These are phyloP conservation scores for Naumovozyma castellii DNA, from an alignment of 805 yeast genomes.

Conservation along the genomic window DNA sequence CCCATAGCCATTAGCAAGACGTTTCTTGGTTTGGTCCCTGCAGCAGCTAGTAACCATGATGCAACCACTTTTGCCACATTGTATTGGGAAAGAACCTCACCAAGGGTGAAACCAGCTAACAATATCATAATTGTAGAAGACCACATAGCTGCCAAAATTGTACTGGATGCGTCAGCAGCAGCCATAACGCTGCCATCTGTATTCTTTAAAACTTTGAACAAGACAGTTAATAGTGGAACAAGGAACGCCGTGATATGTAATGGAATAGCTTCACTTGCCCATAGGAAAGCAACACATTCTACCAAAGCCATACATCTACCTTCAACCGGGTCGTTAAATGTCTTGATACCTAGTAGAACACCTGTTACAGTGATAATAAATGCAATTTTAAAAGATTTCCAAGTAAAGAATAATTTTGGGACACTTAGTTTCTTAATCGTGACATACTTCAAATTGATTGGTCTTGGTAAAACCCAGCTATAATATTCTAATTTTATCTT, in stretches of 20 bases:
- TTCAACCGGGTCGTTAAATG: slow-evolving; percentile 52
- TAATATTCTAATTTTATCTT: slow-evolving; percentile 30
- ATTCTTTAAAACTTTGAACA: slow-evolving; percentile 53
- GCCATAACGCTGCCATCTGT: slow-evolving; percentile 44
- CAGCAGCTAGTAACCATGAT: slow-evolving; percentile 66
- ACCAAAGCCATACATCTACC: slow-evolving; percentile 59
- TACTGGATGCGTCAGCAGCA: slow-evolving; percentile 58
- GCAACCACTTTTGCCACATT: slow-evolving; percentile 84
- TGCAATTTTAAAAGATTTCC: slow-evolving; percentile 41
- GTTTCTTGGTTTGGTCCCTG: slow-evolving; percentile 76
- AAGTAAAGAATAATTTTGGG: slow-evolving; percentile 41
- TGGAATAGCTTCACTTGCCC: slow-evolving; percentile 97
- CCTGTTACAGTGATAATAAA: slow-evolving; percentile 44
- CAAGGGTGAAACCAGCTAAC: slow-evolving; percentile 87
- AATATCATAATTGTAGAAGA: slow-evolving; percentile 83
- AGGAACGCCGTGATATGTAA: slow-evolving; percentile 79
- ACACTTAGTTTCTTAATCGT: slow-evolving; percentile 14
- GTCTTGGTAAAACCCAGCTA: slow-evolving; percentile 26
- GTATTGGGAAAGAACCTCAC: slow-evolving; percentile 87
- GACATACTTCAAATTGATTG: slow-evolving; percentile 6
- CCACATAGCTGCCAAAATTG: slow-evolving; percentile 83
- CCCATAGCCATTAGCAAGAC: slow-evolving; percentile 73
- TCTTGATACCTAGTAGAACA: slow-evolving; percentile 46
- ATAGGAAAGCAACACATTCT: slow-evolving; percentile 56
- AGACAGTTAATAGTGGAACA: slow-evolving; percentile 72